Base-by-base conservation (phyloP, 257 asterid species). In the Solanum chilense region DNA sequence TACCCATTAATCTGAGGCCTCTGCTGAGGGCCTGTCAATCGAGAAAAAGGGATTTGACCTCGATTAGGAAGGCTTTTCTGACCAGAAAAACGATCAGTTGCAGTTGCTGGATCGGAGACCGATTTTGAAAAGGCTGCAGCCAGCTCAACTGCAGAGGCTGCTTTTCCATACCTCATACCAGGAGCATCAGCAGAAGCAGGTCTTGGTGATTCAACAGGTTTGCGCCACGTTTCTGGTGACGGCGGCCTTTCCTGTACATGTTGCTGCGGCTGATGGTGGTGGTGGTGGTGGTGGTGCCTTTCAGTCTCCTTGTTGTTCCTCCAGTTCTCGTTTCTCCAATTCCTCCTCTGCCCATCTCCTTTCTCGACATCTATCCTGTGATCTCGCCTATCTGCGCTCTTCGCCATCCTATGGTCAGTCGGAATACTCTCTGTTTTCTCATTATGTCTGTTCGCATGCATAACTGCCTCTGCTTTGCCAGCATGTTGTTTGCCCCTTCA, bases 181-280 rank as follows among this genome's bases (percentile, higher is more conserved):
- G 91, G 90, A 87, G 89, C 87, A 86, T 91, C 94, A 2, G 92
- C 87, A 23, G 93, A 83, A 13, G 89, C 91, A 47, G 94, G 92
- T 82, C 75, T 91, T 31, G 89, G 90, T 8, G 86, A 89, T 80
- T 93, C 98, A 9, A 91, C 88, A 12, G 98, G 96, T 89, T 92
- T 95, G 87, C 98, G 97, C 99, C 99, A 97, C 1, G 96, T 94
- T 88, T 97, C 98, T 5, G 99, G 98, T 45, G 99, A 97, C 39
- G 93, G 94, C 27, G 95, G 93, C 91, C 98, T 93, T 49, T 94
- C 98, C 88, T 90, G 95, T 52, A 74, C 85, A 70, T 87, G 93
- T 18, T 85, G 86, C 81, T 88, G 92, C 58, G 64, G 94, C 64
- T 86, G 97, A 84, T 90, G 96, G 60, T 85, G 93, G 9, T 49